Evolutionary conservation across 2,329 filamentous ascomycete genomes (phyloP), one percentile per base, ranked within the genome.

Genomic region (Apiospora marii): DNA sequence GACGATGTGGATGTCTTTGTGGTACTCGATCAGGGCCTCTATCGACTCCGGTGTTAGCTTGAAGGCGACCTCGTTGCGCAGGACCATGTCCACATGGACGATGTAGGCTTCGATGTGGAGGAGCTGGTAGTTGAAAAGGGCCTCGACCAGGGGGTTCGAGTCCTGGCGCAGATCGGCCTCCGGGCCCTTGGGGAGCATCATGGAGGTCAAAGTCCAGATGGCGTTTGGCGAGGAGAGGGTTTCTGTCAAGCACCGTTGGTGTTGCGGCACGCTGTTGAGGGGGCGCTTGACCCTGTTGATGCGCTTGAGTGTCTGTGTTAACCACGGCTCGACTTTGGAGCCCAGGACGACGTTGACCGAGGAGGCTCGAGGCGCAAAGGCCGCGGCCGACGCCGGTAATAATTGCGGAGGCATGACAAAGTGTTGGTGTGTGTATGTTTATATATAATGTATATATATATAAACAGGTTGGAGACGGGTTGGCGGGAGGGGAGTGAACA

Each of bases 41-140:
- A 99, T 99, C 74, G 95, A 95, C 82, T 98, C 96, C 73, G 92
- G 90, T 34, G 95, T 98, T 80, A 99, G 90, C 89, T 99, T 99
- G 90, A 95, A 98, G 77, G 95, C 96, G 80, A 99, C 95, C 86
- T 98, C 96, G 82, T 97, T 96, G 84, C 95, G 93, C 79, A 97
- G 91, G 73, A 99, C 96, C 95, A 98, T 98, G 86, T 99, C 96
- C 84, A 99, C 95, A 84, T 98, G 96, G 74, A 99, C 96, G 78
- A 98, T 96, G 83, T 99, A 99, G 70, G 96, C 96, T 85, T 98
- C 95, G 78, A 98, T 87, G 82, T 98, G 94, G 80, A 98, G 87
- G 81, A 98, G 90, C 86, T 97, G 93, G 84, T 96, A 96, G 89
- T 97, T 97, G 89, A 93, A 94, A 75, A 98, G 86, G 75, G 93